Base-by-base conservation (phyloP, 1,284 basidiomycete species). In the Phenoliferia sp. region DNA sequence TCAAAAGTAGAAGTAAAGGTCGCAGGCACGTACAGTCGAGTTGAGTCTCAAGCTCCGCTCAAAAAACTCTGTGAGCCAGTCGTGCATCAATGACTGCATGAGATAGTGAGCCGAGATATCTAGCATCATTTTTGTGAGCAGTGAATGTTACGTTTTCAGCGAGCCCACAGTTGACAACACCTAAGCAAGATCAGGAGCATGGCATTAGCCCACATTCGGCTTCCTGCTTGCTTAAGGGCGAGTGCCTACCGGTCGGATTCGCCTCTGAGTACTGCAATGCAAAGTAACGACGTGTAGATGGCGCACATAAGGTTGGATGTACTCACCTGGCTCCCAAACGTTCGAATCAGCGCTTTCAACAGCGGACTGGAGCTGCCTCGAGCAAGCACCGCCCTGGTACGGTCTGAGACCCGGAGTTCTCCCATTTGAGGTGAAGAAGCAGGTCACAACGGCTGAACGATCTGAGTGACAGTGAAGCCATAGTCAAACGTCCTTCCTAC, bases 121-220 rank as follows among this genome's bases (percentile, higher is more conserved):
- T 28, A 2, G n/a, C 12, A 0, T 15, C 12, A 54, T 3, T 26
- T n/a, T 17, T 39, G 12, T n/a, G 7, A 29, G n/a, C 50, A 29
- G 28, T 29, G 17, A 3, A 44, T 1, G 6, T 5, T n/a, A 72
- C 70, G 39, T 72, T 72, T 54, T 72, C 71, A 0, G 71, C 71
- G 1, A 72, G 56, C 0, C 71, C 71, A 9, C 61, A 63, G 34
- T 68, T 68, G 57, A 72, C 44, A 17, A 72, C 63, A n/a, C 71
- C 70, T 62, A 26, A 7, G 22, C n/a, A 63, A 39, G 28, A 32
- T 12, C 59, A 33, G 17, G 32, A 9, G 32, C 36, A 4, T 28
- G 59, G 22, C 7, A 44, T 36, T 19, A 16, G 9, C 28, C 44
- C 9, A 9, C 6, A 26, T 39, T 28, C 35, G n/a, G 17, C 35